Base-by-base conservation (phyloP, 768 basidiomycete genomes). In the Pluteus cervinus region DNA sequence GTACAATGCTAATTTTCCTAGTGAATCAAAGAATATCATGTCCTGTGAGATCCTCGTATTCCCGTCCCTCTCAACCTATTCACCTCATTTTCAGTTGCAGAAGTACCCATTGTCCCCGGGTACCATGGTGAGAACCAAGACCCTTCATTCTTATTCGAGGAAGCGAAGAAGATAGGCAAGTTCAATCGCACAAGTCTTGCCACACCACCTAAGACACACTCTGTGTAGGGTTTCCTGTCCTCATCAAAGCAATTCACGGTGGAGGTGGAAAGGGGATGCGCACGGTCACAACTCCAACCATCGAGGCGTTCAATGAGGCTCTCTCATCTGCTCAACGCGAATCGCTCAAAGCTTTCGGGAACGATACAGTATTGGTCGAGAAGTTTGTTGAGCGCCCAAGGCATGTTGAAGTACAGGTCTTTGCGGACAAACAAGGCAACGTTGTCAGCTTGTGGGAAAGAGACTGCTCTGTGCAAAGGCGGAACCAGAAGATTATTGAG, bases 211-310 rank as follows among this genome's bases (percentile, higher is more conserved):
- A 33, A 24, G 21, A 29, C 5, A 36, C 18, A 28, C 41, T 36
- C 17, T 37, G 16, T 29, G 24, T 9, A 83, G 84, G 86, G 8
- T 94, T 87, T 52, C 92, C 92, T 18, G 86, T 94, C 2, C 66
- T 97, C 20, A 96, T 97, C 61, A 97, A 97, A 54, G 93, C 92
- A n/a, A 83, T 92, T 31, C 85, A 93, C 47, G 92, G 93, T 17
- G 93, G 92, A 12, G 92, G 92, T 5, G 93, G 92, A 1, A 96
- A 96, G 56, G 92, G 92, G 29, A 96, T 96, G 91, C 81, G 90
- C 29, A 79, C 78, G 7, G 88, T 90, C 3, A 61, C 59, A 9
- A 61, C 62, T 14, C 62, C 74, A 16, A 69, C 74, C 2, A 60
- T 71, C n/a, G 66, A 68, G 28, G 79, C 81, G 11, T 94, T 97